Evolutionary conservation across 2,329 filamentous ascomycete genomes (phyloP).

Genomic region (Aspergillus candidus): DNA sequence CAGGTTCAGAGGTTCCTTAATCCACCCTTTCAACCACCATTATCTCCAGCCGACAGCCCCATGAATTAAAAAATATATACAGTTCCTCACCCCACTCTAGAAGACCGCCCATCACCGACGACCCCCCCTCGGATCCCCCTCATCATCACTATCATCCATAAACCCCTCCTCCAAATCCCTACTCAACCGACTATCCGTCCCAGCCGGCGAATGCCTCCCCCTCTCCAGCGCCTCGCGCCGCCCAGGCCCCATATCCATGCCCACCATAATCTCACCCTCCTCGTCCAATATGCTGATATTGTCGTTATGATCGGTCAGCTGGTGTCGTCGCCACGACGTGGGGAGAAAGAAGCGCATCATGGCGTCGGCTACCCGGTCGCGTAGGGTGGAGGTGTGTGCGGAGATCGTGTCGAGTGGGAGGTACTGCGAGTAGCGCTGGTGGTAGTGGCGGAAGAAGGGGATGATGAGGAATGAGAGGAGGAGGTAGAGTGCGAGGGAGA

Average conservation of each 20-base stretch:
- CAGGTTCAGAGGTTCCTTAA: no score
- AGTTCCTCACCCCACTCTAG: background rate
- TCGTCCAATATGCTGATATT: conserved; percentile 60
- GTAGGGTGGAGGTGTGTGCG: conserved; percentile 51
- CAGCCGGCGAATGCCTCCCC: conserved; percentile 39
- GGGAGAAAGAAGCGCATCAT: conserved; percentile 42
- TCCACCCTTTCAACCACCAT: no score
- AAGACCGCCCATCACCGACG: conserved; percentile 12
- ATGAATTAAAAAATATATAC: conserved; percentile 1
- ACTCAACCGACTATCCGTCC: conserved; percentile 56
- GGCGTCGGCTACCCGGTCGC: conserved; percentile 35
- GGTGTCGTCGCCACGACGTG: conserved; percentile 43
- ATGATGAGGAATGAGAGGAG: conserved; percentile 58
- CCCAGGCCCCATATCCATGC: conserved; percentile 49
- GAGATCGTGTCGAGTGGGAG: conserved; percentile 57
- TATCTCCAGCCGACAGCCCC: no score
- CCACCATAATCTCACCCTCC: conserved; percentile 51
- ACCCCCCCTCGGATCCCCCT: conserved; percentile 34
- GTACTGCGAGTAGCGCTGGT: conserved; percentile 66
- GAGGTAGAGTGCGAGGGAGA: conserved; percentile 65
- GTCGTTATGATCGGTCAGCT: conserved; percentile 41
- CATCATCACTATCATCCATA: conserved; percentile 65
- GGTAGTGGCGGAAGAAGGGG: conserved; percentile 64
- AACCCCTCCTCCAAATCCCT: conserved; percentile 74
- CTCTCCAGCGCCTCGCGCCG: conserved; percentile 40